Evolutionary conservation across 1,139 yeast species (phyloP).

Genomic region (Kurtzmaniella natalensis): DNA sequence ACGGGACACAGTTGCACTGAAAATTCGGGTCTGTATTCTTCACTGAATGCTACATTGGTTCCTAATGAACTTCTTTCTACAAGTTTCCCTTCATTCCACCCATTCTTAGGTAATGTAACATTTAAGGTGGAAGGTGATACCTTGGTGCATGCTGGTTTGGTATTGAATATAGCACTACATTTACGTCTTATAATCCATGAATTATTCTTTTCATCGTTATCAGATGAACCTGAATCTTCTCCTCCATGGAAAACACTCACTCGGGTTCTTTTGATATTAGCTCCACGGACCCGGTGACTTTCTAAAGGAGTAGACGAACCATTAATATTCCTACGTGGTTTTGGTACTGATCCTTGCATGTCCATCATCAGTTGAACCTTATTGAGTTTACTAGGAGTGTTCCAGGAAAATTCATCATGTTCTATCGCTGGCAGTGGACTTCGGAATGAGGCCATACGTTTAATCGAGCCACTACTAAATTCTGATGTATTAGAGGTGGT

Average conservation of each 20-base stretch:
- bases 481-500: constrained; percentile 1
- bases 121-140: too few relatives aligned
- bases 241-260: background rate
- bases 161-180: constrained; percentile 1
- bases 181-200: constrained; percentile 3
- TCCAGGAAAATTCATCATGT: constrained; percentile 41
- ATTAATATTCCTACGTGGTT: background rate
- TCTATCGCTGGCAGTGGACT: constrained; percentile 49
- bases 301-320: background rate
- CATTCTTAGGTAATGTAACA: too few relatives aligned
- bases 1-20: constrained; percentile 47
- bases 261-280: background rate
- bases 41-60: constrained; percentile 46
- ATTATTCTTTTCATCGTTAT: background rate
- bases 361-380: constrained; percentile 40
- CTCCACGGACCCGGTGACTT: background rate
- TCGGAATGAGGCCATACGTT: constrained; percentile 18
- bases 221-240: background rate
- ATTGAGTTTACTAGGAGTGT: constrained; percentile 22
- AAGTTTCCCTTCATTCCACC: too few relatives aligned
- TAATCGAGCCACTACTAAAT: background rate
- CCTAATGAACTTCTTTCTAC: constrained; percentile 17
- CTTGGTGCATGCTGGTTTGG: too few relatives aligned
- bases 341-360: constrained; percentile 17
- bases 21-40: constrained; percentile 51